Percentiles rank a stretch among this genome's conserved stretches.
phyloP scores from a whole-genome alignment of 192 early-diverging fungal species.

The Linnemannia exigua region DNA sequence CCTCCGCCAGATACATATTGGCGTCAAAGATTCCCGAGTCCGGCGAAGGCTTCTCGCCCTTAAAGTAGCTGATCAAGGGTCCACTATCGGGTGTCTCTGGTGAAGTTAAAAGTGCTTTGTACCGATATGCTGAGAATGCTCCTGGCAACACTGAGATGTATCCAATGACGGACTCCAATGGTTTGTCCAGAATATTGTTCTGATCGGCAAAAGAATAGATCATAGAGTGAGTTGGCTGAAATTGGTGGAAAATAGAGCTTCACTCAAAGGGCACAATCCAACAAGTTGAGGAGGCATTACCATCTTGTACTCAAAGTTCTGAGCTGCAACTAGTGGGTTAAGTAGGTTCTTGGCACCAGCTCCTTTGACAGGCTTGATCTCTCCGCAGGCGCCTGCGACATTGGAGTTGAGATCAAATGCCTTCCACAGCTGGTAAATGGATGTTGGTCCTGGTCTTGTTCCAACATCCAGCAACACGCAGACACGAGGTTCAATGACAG shows the following conservation, averaged over 20 bases:
- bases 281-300: slow-evolving; percentile 5
- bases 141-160: slow-evolving; percentile 90
- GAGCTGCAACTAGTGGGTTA: slow-evolving; percentile 84
- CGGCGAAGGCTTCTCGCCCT: slow-evolving; percentile 76
- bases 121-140: slow-evolving; percentile 87
- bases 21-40: slow-evolving; percentile 73
- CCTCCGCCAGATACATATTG: slow-evolving; percentile 78
- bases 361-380: slow-evolving; percentile 76
- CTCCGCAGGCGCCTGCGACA: slow-evolving; percentile 88
- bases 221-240: no score
- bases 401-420: slow-evolving; percentile 80
- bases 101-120: slow-evolving; percentile 73
- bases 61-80: slow-evolving; percentile 82
- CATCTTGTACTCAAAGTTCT: slow-evolving; percentile 89
- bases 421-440: slow-evolving; percentile 87
- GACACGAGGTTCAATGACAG: slow-evolving; percentile 68
- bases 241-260: background rate
- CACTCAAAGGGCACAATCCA: no score
- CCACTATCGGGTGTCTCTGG: slow-evolving; percentile 64
- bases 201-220: background rate
- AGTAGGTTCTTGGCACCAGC: slow-evolving; percentile 71
- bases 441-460: slow-evolving; percentile 78
- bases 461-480: slow-evolving; percentile 85
- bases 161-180: slow-evolving; percentile 85
- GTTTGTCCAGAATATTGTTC: slow-evolving; percentile 84